Conservation (phyloP, 371 early-diverging fungal species). For the Mortierella sp. region DNA sequence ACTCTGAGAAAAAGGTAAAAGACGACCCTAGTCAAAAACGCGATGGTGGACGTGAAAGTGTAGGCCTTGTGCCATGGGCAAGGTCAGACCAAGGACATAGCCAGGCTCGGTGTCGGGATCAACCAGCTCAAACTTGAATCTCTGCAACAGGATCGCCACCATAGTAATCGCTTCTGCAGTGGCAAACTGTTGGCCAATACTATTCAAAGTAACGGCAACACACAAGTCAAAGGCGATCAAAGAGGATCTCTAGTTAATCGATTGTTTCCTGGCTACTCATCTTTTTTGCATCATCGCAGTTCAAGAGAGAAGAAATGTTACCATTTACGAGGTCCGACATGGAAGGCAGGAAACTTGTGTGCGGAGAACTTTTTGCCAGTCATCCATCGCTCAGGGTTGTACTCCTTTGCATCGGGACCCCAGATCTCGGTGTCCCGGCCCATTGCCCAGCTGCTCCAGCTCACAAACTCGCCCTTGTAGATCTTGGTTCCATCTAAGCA, state of each 20-base stretch:
- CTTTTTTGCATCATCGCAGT: too few relatives aligned
- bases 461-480: slow-evolving; percentile 65
- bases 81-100: neutral
- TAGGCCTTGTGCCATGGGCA: neutral
- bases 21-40: neutral
- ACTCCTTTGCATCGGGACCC: slow-evolving; percentile 71
- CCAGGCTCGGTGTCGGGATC: slow-evolving; percentile 5
- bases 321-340: slow-evolving; percentile 80
- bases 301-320: slow-evolving; percentile 44
- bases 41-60: neutral
- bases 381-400: slow-evolving; percentile 75
- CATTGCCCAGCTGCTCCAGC: slow-evolving; percentile 65
- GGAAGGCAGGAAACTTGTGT: slow-evolving; percentile 62
- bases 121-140: slow-evolving; percentile 43
- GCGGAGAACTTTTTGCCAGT: slow-evolving; percentile 58
- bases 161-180: neutral
- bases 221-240: too few relatives aligned
- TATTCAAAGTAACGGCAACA: neutral
- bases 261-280: too few relatives aligned
- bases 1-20: neutral
- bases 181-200: neutral
- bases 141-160: neutral
- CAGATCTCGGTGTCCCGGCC: slow-evolving; percentile 67
- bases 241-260: too few relatives aligned
- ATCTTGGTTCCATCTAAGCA: slow-evolving; percentile 70